Evolutionary conservation across 139 green algal species (phyloP).

Genomic region (Dunaliella primolecta): DNA sequence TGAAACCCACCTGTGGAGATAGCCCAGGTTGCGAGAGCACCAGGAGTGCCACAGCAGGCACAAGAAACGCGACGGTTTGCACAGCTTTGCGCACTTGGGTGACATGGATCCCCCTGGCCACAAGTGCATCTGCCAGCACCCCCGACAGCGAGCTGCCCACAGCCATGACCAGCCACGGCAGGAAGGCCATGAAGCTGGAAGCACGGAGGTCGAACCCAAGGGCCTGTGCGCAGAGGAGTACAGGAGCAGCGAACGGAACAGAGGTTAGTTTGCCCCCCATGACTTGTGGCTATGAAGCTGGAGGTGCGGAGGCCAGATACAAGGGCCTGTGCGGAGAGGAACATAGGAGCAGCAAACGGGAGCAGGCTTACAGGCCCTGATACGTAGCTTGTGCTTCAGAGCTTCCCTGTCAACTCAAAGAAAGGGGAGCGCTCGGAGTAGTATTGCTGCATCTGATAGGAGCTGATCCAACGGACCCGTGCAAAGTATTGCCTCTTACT

Average conservation of each 20-base stretch:
- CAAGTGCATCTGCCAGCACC: slow-evolving; percentile 69
- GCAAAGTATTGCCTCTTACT: no score
- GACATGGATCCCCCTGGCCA: slow-evolving; percentile 41
- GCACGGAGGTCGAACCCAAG: slow-evolving; percentile 70
- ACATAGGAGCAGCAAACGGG: no score
- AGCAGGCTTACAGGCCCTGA: neutral
- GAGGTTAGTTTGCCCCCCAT: neutral
- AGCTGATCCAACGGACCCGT: no score
- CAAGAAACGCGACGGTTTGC: slow-evolving; percentile 76
- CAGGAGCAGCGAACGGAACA: no score
- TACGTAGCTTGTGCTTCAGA: no score
- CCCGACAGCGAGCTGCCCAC: slow-evolving; percentile 58
- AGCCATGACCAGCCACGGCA: slow-evolving; percentile 88
- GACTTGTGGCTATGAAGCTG: slow-evolving; percentile 54
- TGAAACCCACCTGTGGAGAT: slow-evolving; percentile 13
- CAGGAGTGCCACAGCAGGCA: slow-evolving; percentile 69
- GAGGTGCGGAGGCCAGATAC: slow-evolving; percentile 72
- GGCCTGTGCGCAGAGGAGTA: slow-evolving; percentile 29
- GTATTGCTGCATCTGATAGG: no score
- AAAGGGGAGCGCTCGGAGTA: no score
- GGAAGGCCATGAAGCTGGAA: slow-evolving; percentile 70
- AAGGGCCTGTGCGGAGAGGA: slow-evolving; percentile 34
- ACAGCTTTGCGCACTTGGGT: slow-evolving; percentile 62
- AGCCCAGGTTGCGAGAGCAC: slow-evolving; percentile 41
- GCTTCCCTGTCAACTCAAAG: no score